Base-by-base conservation (phyloP, 768 basidiomycete species). In the Suillus fuscotomentosus region DNA sequence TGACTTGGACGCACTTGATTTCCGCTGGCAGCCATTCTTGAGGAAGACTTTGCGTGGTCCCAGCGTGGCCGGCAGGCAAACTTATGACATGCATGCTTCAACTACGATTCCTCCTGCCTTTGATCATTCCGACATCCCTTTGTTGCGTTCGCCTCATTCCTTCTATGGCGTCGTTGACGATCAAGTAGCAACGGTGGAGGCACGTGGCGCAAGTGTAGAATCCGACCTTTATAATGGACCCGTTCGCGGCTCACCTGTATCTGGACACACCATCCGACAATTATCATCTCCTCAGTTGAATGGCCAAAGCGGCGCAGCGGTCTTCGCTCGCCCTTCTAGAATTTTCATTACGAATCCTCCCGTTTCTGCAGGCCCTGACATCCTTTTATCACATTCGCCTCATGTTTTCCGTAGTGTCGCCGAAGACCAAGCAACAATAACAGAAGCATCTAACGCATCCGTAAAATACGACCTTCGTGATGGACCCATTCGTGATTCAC, bases 21-120 rank as follows among this genome's bases (percentile, higher is more conserved):
- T 89, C 67, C 79, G 70, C 60, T 89, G 88, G 88, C 72, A 76
- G 54, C 82, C 82, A 10, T 89, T 88, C 67, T 71, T 78, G 64
- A 67, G 68, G 60, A 77, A 59, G 20, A 20, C 24, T 4, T 59
- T 59, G 24, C 24, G 27, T 42, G 57, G 31, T 7, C 17, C 11
- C 27, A 13, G 57, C 24, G 42, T 31, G 41, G 24, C 6, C 24
- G 41, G 6, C 41, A 17, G 11, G 24, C 41, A 17, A 22, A 59
- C 24, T 31, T 24, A 13, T 42, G 24, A 5, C 17, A 20, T 59
- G 6, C 9, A 31, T 31, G 17, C 57, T 41, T 27, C 57, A 4
- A 11, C 17, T 20, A 13, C 57, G 6, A 20, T 59, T 27, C 57
- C 41, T 59, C 39, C 36, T n/a, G 55, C 7, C 41, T 42, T 42